Evolutionary conservation across 169 alveolate species (phyloP), one percentile per base, ranked within the genome.

Genomic region (Pseudocohnilembus persalinus): DNA sequence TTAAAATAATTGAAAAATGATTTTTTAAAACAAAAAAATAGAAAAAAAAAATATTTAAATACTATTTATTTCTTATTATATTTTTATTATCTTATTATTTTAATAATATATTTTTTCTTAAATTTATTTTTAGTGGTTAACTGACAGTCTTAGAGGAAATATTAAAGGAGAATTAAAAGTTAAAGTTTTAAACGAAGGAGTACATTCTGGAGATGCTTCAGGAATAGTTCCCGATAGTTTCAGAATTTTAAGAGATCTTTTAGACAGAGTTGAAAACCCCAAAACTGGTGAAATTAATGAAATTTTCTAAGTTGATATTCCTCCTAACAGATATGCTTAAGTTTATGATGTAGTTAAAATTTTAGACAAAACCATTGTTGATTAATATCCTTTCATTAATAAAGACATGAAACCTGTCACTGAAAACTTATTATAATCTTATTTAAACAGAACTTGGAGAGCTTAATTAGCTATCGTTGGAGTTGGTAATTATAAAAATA

Each of bases 161-260:
- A 27, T 85, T 31, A 87, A 82, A 27, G 85, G 89, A 28, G 92
- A 91, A 77, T 76, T 88, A 24, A 90, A 87, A 31, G 96, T 96
- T 29, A 89, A 89, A 77, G 92, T 92, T 25, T 88, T 92, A 74
- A 87, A 88, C 33, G 93, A 87, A 73, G 96, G 96, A 68, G 90
- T 88, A 1, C 98, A 96, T 83, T 80, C 93, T 77, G 98, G 98
- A 20, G 89, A 89, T n/a, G 95, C 92, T 34, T 87, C 95, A 32
- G 98, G 98, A 63, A 86, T 93, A 24, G 95, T 94, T n/a, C 97
- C 98, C 26, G 94, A 92, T 68, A 91, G 96, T 34, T 96, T 93
- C 76, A 89, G 96, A 74, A 85, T 96, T 29, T 87, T 92, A 32
- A 89, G 97, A 79, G 31, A 35, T 31, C 86, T 96, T 28, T 83